These are phyloP conservation scores for Calonectria pseudoturangicola DNA, from an alignment of 2,329 filamentous ascomycete genomes.

Conservation along the genomic window DNA sequence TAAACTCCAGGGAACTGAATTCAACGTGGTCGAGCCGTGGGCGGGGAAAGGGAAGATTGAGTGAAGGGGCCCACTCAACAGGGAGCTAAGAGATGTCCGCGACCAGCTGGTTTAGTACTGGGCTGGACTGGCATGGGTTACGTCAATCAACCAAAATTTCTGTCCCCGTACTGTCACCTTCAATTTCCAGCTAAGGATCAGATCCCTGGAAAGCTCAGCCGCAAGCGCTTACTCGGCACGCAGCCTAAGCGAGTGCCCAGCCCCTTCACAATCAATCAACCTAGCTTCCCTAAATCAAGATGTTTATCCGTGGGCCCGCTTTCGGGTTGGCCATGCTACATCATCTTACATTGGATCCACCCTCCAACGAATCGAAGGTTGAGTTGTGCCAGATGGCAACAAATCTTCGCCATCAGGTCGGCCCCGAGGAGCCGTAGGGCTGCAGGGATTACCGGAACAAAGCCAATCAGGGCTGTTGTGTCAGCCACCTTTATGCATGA, in stretches of 20 bases:
- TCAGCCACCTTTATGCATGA: constrained; percentile 8
- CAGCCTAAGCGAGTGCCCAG: background rate
- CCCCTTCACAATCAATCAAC: background rate
- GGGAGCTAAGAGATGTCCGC: background rate
- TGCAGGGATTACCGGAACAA: background rate
- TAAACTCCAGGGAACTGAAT: constrained; percentile 4
- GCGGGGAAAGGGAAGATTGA: constrained; percentile 23
- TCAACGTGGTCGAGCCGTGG: constrained; percentile 6
- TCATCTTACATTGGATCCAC: no score
- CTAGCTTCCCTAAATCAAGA: background rate
- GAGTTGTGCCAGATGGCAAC: background rate
- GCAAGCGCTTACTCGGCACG: constrained; percentile 14
- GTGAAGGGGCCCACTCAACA: constrained; percentile 11
- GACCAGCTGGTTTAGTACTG: background rate
- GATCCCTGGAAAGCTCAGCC: constrained; percentile 11
- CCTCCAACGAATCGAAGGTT: no score
- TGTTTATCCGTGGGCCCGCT: no score
- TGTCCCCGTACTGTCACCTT: background rate
- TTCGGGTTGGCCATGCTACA: background rate
- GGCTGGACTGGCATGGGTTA: constrained; percentile 7
- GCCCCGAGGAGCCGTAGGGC: constrained; percentile 7
- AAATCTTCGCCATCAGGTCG: background rate
- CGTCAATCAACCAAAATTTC: constrained; percentile 11
- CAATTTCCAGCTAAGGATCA: background rate
- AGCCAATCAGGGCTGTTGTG: constrained; percentile 1